Percentiles rank a stretch among this genome's conserved stretches.
Conservation (phyloP, 192 early-diverging fungal species). For the Podila minutissima region DNA sequence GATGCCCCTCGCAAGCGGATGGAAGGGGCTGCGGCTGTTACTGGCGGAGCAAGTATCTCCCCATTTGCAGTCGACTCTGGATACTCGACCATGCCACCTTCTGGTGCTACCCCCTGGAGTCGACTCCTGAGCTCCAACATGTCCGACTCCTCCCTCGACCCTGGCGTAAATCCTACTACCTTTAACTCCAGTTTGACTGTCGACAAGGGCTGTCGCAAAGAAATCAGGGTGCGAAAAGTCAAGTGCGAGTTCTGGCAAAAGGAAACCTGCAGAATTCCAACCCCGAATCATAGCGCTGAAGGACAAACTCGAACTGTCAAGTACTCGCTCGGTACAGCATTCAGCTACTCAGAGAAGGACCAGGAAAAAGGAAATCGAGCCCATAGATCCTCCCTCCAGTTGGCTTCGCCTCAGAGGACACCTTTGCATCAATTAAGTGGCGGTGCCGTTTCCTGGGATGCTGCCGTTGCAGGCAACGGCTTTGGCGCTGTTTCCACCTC, state of each 20-base stretch:
- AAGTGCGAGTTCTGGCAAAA: slow-evolving; percentile 53
- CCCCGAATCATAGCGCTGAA: background rate
- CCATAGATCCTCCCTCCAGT: background rate
- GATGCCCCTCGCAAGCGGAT: slow-evolving; percentile 5
- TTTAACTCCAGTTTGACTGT: too few species aligned
- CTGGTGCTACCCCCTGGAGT: background rate
- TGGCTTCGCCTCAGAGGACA: background rate
- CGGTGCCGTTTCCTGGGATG: background rate
- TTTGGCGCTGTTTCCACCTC: background rate
- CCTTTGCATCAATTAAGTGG: background rate
- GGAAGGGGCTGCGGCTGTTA: background rate
- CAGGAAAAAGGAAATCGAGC: background rate
- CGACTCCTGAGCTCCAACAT: background rate
- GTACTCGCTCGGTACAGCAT: slow-evolving; percentile 17
- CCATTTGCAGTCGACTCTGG: slow-evolving; percentile 6
- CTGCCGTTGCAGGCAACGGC: background rate
- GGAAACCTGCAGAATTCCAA: slow-evolving; percentile 36
- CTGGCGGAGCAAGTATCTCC: background rate
- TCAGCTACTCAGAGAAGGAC: slow-evolving; percentile 41
- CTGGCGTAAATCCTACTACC: background rate
- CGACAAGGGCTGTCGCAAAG: slow-evolving; percentile 5
- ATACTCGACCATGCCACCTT: background rate
- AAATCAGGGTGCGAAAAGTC: slow-evolving; percentile 41
- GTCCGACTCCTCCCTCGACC: background rate
- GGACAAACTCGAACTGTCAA: slow-evolving; percentile 20